Evolutionary conservation across 805 yeast species (phyloP).

Genomic region (Candida ulmi): DNA sequence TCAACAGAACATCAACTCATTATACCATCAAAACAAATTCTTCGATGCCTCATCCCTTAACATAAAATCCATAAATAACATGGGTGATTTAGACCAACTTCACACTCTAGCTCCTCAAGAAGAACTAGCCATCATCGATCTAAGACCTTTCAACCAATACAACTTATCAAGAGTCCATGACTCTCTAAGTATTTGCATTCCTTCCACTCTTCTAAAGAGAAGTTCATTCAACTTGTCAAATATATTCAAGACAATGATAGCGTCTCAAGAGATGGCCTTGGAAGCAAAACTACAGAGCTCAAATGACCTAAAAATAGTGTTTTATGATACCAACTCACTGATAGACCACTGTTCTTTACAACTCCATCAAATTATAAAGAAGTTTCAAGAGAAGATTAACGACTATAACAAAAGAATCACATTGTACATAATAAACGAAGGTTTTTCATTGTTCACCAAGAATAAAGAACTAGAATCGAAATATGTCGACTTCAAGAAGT

Average conservation of each 20-base stretch:
- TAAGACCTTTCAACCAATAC: conserved; percentile 76
- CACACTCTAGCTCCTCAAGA: not conserved
- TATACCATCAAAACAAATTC: conserved; percentile 8
- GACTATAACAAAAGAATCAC: conserved; percentile 11
- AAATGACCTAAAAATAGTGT: conserved; percentile 11
- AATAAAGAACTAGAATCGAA: not conserved
- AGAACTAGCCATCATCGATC: conserved; percentile 38
- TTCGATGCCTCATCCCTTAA: conserved; percentile 9
- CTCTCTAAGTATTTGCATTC: conserved; percentile 77
- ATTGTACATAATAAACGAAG: conserved; percentile 16
- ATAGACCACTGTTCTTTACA: conserved; percentile 19
- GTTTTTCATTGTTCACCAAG: conserved; percentile 14
- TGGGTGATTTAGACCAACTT: conserved; percentile 4
- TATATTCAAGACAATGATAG: conserved; percentile 23
- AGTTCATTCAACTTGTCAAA: conserved; percentile 21
- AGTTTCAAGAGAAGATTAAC: conserved; percentile 14
- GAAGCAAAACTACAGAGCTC: conserved; percentile 9
- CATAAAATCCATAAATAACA: conserved; percentile 8
- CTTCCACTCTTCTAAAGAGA: conserved; percentile 80
- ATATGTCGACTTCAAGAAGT: conserved; percentile 10
- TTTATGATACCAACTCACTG: conserved; percentile 21
- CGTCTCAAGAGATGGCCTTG: conserved; percentile 13
- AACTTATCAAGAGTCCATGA: conserved; percentile 50
- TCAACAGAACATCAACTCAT: conserved; percentile 5
- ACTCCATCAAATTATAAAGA: conserved; percentile 20